Conservation (phyloP, 768 basidiomycete genomes). For the Mycena metata region DNA sequence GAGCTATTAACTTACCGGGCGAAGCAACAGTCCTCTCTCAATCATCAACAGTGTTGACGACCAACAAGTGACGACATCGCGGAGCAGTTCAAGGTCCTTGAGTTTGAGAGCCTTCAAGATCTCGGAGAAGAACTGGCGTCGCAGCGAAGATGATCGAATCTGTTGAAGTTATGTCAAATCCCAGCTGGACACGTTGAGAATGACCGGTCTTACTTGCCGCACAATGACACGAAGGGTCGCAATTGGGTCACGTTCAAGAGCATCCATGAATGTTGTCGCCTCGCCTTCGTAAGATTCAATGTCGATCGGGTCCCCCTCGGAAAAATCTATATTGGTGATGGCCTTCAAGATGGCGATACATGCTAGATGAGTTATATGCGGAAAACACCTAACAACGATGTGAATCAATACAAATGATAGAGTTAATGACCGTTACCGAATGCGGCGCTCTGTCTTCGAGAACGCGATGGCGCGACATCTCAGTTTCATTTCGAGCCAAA, state of each 20-base stretch:
- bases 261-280: background rate
- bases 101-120: too few relatives aligned
- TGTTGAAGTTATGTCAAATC: too few relatives aligned
- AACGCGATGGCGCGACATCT: slow-evolving; percentile 21
- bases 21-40: background rate
- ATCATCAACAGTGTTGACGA: too few relatives aligned
- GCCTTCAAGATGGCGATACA: slow-evolving; percentile 12
- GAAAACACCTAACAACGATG: slow-evolving; percentile 33
- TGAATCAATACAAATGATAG: too few relatives aligned
- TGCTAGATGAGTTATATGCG: slow-evolving; percentile 24
- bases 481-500: slow-evolving; percentile 1
- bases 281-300: background rate
- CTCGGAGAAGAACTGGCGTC: too few relatives aligned
- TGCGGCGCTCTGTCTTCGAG: slow-evolving; percentile 2
- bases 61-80: too few relatives aligned
- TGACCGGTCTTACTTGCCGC: slow-evolving; percentile 7
- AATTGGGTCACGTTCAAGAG: slow-evolving; percentile 15
- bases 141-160: too few relatives aligned
- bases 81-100: too few relatives aligned
- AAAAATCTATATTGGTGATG: slow-evolving; percentile 23
- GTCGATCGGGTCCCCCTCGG: slow-evolving; percentile 6
- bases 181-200: too few relatives aligned
- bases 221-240: slow-evolving; percentile 17
- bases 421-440: too few relatives aligned
- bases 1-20: too few relatives aligned